Conservation (phyloP, 1,139 yeast species). For the Debaryomyces fabryi region DNA sequence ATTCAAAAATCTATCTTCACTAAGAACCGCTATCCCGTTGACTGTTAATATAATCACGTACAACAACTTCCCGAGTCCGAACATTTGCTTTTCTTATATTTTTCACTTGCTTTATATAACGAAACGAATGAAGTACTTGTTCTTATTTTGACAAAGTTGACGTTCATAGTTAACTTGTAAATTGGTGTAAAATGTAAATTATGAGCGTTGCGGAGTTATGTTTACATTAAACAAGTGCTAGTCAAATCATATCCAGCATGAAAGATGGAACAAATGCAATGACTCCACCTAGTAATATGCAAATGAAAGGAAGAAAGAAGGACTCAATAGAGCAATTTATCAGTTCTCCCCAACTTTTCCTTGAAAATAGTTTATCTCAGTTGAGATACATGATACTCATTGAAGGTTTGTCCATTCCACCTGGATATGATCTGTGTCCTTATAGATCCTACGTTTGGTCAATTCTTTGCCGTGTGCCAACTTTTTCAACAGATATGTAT, state of each 20-base stretch:
- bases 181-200: not conserved
- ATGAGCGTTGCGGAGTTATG: conserved; percentile 2
- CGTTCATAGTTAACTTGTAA: conserved; percentile 7
- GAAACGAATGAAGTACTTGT: not conserved
- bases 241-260: not conserved
- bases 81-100: conserved; percentile 27
- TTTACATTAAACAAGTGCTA: not conserved
- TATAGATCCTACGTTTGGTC: conserved; percentile 84
- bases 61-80: conserved; percentile 49
- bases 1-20: conserved; percentile 51
- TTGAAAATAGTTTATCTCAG: conserved; percentile 75
- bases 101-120: not conserved
- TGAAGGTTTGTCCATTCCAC: conserved; percentile 67
- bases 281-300: conserved; percentile 5
- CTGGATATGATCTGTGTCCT: conserved; percentile 57
- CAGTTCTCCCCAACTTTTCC: conserved; percentile 60
- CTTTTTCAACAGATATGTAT: conserved; percentile 58
- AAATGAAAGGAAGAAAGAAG: conserved; percentile 50
- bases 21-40: conserved; percentile 50
- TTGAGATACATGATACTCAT: conserved; percentile 76
- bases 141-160: not conserved
- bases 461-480: conserved; percentile 66
- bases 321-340: conserved; percentile 70
- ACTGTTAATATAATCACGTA: conserved; percentile 44
- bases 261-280: not conserved